phyloP scores from a whole-genome alignment of 169 alveolate species.

The Cryptosporidium sp. region DNA sequence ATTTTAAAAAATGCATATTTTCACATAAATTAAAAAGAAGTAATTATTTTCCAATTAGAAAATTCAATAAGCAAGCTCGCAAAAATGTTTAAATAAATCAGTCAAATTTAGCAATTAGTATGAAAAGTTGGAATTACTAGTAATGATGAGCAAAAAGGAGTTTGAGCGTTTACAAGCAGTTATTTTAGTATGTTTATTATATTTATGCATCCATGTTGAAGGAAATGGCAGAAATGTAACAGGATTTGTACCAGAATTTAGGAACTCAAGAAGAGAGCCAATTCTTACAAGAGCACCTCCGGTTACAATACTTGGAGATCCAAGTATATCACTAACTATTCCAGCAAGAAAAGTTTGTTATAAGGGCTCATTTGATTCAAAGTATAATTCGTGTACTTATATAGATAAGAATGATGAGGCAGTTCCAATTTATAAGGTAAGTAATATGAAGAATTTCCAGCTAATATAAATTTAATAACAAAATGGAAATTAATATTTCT shows the following conservation, averaged over 20 bases:
- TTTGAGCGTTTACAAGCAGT: not conserved
- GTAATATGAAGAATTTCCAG: not conserved
- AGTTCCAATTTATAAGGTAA: slow-evolving; percentile 64
- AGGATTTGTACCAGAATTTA: not conserved
- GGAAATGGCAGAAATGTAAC: not conserved
- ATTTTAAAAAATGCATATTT: not conserved
- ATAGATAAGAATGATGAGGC: slow-evolving; percentile 70
- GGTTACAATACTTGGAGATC: slow-evolving; percentile 60
- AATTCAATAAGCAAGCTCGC: not conserved
- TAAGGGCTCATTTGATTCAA: slow-evolving; percentile 60
- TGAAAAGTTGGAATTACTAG: not conserved
- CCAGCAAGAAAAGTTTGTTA: slow-evolving; percentile 74
- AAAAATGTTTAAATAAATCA: not conserved
- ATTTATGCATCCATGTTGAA: not conserved
- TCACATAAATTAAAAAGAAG: not conserved
- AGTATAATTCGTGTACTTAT: slow-evolving; percentile 63
- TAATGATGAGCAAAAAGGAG: not conserved
- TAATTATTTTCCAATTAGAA: not conserved
- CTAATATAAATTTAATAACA: not conserved
- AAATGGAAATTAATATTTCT: not conserved
- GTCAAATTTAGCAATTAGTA: not conserved
- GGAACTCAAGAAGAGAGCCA: slow-evolving; percentile 11
- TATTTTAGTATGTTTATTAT: not conserved
- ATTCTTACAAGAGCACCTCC: slow-evolving; percentile 50
- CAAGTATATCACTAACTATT: slow-evolving; percentile 34